phyloP scores from a whole-genome alignment of 192 early-diverging fungal genomes.

The Thamnidium elegans region DNA sequence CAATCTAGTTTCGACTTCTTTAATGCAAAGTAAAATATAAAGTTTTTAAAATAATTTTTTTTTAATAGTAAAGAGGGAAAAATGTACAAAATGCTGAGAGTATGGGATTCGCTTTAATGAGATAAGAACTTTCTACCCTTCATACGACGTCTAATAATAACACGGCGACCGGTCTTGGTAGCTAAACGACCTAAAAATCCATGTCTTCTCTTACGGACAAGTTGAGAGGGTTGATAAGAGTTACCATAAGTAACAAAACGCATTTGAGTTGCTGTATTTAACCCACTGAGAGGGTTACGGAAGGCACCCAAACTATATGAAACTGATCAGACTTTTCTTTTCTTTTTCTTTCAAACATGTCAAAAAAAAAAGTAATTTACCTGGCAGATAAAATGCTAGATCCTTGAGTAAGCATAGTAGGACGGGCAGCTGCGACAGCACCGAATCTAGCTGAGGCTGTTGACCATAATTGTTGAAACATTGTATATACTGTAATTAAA shows the following conservation, averaged over 20 bases:
- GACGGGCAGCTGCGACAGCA: conserved; percentile 4
- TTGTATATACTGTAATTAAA: conserved; percentile 3
- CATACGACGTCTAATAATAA: conserved; percentile 68
- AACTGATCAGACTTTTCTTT: too few species aligned
- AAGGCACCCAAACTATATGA: not conserved
- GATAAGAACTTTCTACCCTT: conserved; percentile 90
- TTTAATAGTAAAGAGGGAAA: not conserved
- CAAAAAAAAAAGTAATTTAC: conserved; percentile 14
- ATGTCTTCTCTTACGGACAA: conserved; percentile 87
- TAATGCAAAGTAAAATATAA: conserved; percentile 8
- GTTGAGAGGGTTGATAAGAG: conserved; percentile 89
- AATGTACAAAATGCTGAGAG: not conserved
- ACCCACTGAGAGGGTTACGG: conserved; percentile 1
- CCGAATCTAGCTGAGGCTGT: conserved; percentile 4
- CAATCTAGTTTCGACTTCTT: not conserved
- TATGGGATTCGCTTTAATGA: conserved; percentile 49
- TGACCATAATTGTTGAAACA: conserved; percentile 22
- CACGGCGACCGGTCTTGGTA: conserved; percentile 74
- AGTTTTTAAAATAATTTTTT: not conserved
- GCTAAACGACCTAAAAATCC: conserved; percentile 85
- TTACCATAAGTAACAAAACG: conserved; percentile 85
- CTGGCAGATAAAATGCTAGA: conserved; percentile 12
- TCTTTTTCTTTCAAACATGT: too few species aligned
- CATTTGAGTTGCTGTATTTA: conserved; percentile 41
- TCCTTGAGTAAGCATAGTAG: not conserved